These are phyloP conservation scores for Kuraishia hungarica DNA, from an alignment of 805 yeast genomes.

Conservation along the genomic window DNA sequence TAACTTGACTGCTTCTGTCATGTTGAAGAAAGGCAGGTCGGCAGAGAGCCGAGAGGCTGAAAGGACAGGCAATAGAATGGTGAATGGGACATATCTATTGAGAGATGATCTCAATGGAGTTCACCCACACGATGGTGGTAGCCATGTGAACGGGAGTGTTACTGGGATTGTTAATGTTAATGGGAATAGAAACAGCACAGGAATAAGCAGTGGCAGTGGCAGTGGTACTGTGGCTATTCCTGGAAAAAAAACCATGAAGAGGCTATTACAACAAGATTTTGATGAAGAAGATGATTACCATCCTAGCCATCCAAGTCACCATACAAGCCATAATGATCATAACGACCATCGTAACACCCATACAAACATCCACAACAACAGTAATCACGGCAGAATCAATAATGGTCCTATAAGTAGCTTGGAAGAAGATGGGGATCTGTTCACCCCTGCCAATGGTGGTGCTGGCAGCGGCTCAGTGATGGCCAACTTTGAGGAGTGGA, in stretches of 20 bases:
- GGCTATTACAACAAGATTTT: background rate
- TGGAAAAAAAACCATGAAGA: background rate
- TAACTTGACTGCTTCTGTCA: background rate
- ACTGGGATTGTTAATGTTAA: too few species aligned
- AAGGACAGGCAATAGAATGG: background rate
- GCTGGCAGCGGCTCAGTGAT: conserved; percentile 9
- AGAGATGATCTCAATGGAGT: background rate
- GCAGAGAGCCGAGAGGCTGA: background rate
- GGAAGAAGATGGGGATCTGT: background rate
- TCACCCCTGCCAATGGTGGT: conserved; percentile 9
- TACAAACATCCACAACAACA: too few species aligned
- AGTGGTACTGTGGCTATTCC: background rate
- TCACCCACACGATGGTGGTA: background rate
- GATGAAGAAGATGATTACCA: background rate
- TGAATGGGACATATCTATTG: background rate
- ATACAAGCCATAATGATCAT: too few species aligned
- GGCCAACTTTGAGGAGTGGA: conserved; percentile 71
- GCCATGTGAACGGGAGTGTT: background rate
- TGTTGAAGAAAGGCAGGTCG: background rate
- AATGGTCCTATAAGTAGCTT: background rate
- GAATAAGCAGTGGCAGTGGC: too few species aligned
- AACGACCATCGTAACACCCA: too few species aligned
- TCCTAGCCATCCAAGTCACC: background rate
- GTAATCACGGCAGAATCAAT: too few species aligned
- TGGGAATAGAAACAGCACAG: too few species aligned